A percentile compares a stretch with the other conserved stretches of the same genome.
These are phyloP conservation scores for Diaporthe humulicola DNA, from an alignment of 2,329 filamentous ascomycete species.

Conservation along the genomic window DNA sequence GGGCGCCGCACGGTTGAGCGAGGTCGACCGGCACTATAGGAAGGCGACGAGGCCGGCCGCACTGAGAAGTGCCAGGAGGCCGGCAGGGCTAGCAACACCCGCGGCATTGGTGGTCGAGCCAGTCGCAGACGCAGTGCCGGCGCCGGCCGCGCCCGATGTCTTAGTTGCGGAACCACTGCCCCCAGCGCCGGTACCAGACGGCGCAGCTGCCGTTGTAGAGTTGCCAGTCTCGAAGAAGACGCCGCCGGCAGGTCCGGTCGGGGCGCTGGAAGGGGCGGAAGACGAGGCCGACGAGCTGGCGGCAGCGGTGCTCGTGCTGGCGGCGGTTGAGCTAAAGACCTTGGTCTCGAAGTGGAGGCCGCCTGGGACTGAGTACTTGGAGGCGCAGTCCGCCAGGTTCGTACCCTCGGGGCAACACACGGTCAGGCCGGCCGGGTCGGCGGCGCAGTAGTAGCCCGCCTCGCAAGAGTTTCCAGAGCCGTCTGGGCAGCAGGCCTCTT, in stretches of 20 bases:
- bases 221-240: constrained; percentile 38
- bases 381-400: constrained; percentile 67
- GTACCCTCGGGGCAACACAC: constrained; percentile 73
- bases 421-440: constrained; percentile 62
- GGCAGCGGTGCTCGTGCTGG: constrained; percentile 48
- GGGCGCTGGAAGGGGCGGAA: constrained; percentile 30
- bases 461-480: constrained; percentile 72
- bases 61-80: constrained; percentile 45
- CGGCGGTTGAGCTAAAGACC: constrained; percentile 50
- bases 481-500: constrained; percentile 70
- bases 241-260: constrained; percentile 29
- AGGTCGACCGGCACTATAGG: constrained; percentile 41
- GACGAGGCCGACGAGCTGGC: constrained; percentile 47
- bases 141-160: constrained; percentile 36
- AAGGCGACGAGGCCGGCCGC: constrained; percentile 46
- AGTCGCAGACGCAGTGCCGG: constrained; percentile 40
- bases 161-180: constrained; percentile 42
- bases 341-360: constrained; percentile 62
- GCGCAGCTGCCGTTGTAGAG: constrained; percentile 37
- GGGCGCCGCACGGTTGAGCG: neutral
- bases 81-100: constrained; percentile 49
- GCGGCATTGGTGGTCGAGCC: constrained; percentile 49
- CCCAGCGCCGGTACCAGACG: constrained; percentile 36
- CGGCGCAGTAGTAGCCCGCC: constrained; percentile 73
- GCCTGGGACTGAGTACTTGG: constrained; percentile 61